Evolutionary conservation across 371 early-diverging fungal species (phyloP), one percentile per base, ranked within the genome.

Genomic region (Syncephalastrum monosporum): DNA sequence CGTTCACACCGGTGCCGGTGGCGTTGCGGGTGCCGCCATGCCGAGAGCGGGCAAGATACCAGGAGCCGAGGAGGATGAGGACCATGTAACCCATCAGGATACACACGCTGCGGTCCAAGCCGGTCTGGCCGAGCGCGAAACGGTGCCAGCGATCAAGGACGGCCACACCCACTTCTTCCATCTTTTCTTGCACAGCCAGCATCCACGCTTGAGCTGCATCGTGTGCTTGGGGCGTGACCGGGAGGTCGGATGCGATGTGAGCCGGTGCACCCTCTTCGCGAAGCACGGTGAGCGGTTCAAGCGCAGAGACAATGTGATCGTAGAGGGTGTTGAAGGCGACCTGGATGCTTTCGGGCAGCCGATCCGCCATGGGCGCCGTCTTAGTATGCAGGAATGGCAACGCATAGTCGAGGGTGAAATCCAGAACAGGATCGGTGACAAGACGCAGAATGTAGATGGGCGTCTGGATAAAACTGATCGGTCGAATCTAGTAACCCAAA

Each of bases 351-450:
- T 57, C 57, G 3, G 67, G 64, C 12, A 65, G 27, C 19, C 50
- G 13, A 57, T 50, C 29, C 23, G 53, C 17, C 19, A 50, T 47
- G 17, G 44, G 46, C 16, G 57, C 55, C 33, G 29, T 47, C 21
- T 49, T 49, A 2, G 63, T 50, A 57, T 53, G 68, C 44, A 53
- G 53, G 21, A 55, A 70, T 16, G 83, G 72, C 25, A 72, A 27
- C 17, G 58, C 48, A 16, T 70, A 56, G 58, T 81, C 77, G 24
- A 87, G 53, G 3, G 75, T 41, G 47, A 77, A 71, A 57, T 87
- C 85, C 6, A 83, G 69, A 6, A 82, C 16, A 5, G 83, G 83
- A 53, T 87, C 87, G 2, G 81, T 84, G 21, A 83, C 17, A 3
- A 59, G 55, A 10, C 77, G 77, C 38, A 82, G 60, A 13, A 79